Percentiles rank a stretch among this genome's conserved stretches.
These are phyloP conservation scores for Pseudevernia furfuracea DNA, from an alignment of 495 filamentous ascomycete genomes.

Conservation along the genomic window DNA sequence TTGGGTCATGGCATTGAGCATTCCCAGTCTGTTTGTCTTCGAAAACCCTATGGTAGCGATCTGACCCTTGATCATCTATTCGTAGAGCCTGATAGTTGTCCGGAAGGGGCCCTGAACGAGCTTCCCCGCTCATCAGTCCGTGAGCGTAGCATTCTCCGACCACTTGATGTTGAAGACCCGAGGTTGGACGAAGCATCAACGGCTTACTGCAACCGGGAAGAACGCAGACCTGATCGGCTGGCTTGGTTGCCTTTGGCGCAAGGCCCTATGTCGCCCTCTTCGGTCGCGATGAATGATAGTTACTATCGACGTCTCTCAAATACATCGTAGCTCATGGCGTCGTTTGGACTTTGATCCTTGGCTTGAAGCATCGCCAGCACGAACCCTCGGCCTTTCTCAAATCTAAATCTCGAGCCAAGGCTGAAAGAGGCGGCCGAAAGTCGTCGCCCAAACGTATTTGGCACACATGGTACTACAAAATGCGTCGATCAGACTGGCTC, in stretches of 20 bases:
- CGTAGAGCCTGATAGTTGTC: not conserved
- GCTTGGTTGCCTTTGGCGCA: slow-evolving; percentile 8
- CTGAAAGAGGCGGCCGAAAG: not conserved
- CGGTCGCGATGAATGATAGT: slow-evolving; percentile 15
- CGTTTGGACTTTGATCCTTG: too few species aligned
- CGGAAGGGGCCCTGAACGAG: slow-evolving; percentile 18
- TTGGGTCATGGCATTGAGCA: slow-evolving; percentile 8
- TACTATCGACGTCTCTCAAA: not conserved
- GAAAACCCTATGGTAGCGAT: not conserved
- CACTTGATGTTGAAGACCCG: slow-evolving; percentile 6
- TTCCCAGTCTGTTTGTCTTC: not conserved
- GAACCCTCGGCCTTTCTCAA: slow-evolving; percentile 1
- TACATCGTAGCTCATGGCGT: not conserved
- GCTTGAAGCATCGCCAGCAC: not conserved
- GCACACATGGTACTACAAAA: slow-evolving; percentile 2
- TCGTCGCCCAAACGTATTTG: not conserved
- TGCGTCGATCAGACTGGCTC: slow-evolving; percentile 4
- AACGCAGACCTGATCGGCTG: slow-evolving; percentile 19
- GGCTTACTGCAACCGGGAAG: slow-evolving; percentile 16
- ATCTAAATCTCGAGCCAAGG: not conserved
- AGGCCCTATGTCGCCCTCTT: slow-evolving; percentile 18
- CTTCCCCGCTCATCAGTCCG: slow-evolving; percentile 19
- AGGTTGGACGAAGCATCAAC: slow-evolving; percentile 13
- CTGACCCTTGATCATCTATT: not conserved
- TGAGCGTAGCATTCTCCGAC: slow-evolving; percentile 21